A percentile compares a stretch with the other conserved stretches of the same genome.
Evolutionary conservation across 495 filamentous ascomycete genomes (phyloP).

Genomic region (Tuber umbilicatum): DNA sequence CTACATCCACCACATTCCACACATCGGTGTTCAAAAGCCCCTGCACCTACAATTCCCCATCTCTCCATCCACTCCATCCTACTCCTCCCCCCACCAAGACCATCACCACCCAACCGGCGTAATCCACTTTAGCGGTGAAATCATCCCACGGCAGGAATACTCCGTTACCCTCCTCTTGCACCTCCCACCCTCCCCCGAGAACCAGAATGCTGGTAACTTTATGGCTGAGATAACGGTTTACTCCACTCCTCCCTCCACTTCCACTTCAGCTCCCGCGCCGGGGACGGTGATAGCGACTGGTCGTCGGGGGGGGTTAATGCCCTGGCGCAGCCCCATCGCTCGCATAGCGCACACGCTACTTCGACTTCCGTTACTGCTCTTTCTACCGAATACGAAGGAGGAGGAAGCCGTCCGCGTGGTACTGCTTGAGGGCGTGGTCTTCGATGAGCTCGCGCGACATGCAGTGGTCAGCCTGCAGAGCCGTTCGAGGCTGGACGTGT

Average conservation of each 20-base stretch:
- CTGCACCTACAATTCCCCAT: slow-evolving; percentile 21
- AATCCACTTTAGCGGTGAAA: slow-evolving; percentile 15
- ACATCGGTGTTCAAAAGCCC: slow-evolving; percentile 45
- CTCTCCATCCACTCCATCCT: not conserved
- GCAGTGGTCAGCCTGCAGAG: slow-evolving; percentile 53
- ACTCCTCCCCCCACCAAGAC: not conserved
- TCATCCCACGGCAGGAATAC: slow-evolving; percentile 56
- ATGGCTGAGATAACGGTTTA: slow-evolving; percentile 77
- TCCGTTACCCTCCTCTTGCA: slow-evolving; percentile 55
- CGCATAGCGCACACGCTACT: slow-evolving; percentile 48
- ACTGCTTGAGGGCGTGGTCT: slow-evolving; percentile 66
- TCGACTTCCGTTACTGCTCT: slow-evolving; percentile 46
- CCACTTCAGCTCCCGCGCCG: slow-evolving; percentile 7
- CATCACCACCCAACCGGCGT: slow-evolving; percentile 11
- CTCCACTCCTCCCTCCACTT: slow-evolving; percentile 33
- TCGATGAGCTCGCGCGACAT: slow-evolving; percentile 52
- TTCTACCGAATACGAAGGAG: slow-evolving; percentile 40
- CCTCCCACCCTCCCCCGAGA: slow-evolving; percentile 56
- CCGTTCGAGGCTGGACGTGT: slow-evolving; percentile 58
- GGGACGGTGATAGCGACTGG: slow-evolving; percentile 40
- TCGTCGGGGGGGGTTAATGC: slow-evolving; percentile 59
- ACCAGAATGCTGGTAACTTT: slow-evolving; percentile 71
- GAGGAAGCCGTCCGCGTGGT: slow-evolving; percentile 55
- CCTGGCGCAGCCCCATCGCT: slow-evolving; percentile 58
- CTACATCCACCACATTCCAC: slow-evolving; percentile 76